Base-by-base conservation (phyloP, 257 asterid species). In the Fraxinus quadrangulata region DNA sequence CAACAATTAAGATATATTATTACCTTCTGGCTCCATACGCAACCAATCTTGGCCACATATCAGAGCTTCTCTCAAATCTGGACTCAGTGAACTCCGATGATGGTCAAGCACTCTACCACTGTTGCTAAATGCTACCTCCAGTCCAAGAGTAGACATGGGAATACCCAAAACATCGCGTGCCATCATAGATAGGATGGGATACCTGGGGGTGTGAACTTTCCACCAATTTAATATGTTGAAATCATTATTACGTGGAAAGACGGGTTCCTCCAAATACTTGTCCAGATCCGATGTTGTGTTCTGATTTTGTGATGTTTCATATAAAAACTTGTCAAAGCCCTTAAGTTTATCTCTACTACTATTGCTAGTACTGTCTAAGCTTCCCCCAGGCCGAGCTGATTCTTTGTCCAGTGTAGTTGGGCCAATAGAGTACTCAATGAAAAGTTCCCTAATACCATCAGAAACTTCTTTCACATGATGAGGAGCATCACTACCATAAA, bases 171-270 rank as follows among this genome's bases (percentile, higher is more conserved):
- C 74, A 85, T 96, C 99, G 12, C 98, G 97, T 4, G 99, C 99
- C 92, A 96, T 90, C 92, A 88, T 86, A 13, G 99, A 96, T 83
- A 93, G 88, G 74, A 91, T 86, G 14, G 99, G 98, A 78, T 96
- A 93, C 92, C 98, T 89, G 6, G 99, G 99, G 1, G 94, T 90
- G 80, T 96, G 98, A 68, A 96, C 99, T 86, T 91, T 96, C 99
- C 99, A 96, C 99, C 99, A 96, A 85, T 96, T 93, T 72, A 96
- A 85, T 78, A 96, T 85, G 86, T 90, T 89, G 84, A 96, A 96
- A 81, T 96, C 96, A 73, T 84, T 67, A 78, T 86, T 91, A 42
- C 98, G 96, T 0, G 98, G 99, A 86, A 96, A 96, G 63, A 93
- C 92, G 1, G 98, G 96, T 82, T 96, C 97, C 74, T 87, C 97